A percentile compares a stretch with the other conserved stretches of the same genome.
These are phyloP conservation scores for Chlorella sp. DNA, from an alignment of 139 green algal genomes.

Conservation along the genomic window DNA sequence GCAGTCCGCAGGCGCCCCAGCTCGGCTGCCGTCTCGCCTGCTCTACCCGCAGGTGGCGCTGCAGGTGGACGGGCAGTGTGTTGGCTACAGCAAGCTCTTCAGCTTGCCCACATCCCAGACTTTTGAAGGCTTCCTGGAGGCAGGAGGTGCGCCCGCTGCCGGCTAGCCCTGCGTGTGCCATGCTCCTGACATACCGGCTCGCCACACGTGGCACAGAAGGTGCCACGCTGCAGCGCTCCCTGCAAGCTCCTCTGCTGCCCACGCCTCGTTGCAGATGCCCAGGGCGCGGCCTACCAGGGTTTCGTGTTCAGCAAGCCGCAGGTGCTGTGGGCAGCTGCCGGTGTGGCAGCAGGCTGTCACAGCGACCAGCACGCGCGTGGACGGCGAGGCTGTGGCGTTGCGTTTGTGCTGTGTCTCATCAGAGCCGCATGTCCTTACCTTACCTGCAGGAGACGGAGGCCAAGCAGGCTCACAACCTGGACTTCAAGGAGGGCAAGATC, in stretches of 20 bases:
- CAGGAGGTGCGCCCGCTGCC: background rate
- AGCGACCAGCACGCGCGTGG: too few species aligned
- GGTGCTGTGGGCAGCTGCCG: too few species aligned
- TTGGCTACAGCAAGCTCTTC: background rate
- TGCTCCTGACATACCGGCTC: background rate
- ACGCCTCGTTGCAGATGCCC: background rate
- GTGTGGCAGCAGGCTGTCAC: too few species aligned
- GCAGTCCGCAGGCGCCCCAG: too few species aligned
- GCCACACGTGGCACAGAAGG: too few species aligned
- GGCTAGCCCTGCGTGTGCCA: background rate
- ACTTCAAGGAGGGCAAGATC: background rate
- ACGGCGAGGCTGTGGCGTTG: too few species aligned
- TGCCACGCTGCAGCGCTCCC: too few species aligned
- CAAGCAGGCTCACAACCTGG: background rate
- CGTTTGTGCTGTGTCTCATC: too few species aligned
- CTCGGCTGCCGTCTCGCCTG: too few species aligned
- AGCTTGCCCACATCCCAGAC: background rate
- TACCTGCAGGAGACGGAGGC: background rate
- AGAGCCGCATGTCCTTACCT: too few species aligned
- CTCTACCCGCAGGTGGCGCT: background rate
- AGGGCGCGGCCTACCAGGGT: background rate
- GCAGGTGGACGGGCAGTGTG: background rate
- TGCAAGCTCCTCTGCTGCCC: too few species aligned
- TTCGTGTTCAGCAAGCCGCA: slow-evolving; percentile 8
- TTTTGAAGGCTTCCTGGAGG: background rate